These are phyloP conservation scores for Eucalyptus paniculata DNA, from an alignment of 345 rosid species.

Conservation along the genomic window DNA sequence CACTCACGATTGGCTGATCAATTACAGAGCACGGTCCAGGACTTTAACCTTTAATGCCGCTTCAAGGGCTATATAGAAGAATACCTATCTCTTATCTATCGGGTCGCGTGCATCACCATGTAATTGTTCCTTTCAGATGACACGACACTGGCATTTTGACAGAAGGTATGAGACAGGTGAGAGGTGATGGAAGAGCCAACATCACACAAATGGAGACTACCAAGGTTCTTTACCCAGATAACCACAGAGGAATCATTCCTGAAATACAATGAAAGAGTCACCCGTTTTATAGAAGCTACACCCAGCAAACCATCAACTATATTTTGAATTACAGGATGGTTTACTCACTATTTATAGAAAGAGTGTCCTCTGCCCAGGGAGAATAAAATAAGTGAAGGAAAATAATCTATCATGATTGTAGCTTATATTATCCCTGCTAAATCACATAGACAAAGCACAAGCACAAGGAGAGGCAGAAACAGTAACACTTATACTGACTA, in stretches of 20 bases:
- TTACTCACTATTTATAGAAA: not conserved
- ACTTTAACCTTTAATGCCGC: not conserved
- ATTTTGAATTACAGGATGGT: not conserved
- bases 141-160: not conserved
- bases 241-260: not conserved
- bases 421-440: not conserved
- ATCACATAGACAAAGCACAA: not conserved
- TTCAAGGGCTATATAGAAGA: not conserved
- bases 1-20: not conserved
- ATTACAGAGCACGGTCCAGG: not conserved
- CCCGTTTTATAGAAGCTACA: not conserved
- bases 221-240: not conserved
- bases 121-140: not conserved
- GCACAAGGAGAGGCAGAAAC: not conserved
- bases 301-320: not conserved
- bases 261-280: not conserved
- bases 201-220: not conserved
- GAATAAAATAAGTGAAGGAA: not conserved
- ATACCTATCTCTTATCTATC: not conserved
- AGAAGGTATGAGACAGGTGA: not conserved
- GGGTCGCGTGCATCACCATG: fast-evolving
- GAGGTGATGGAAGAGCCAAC: not conserved
- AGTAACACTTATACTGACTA: not conserved
- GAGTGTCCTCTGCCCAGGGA: not conserved
- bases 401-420: not conserved